Percentiles rank a stretch among this genome's conserved stretches.
Evolutionary conservation across 2,329 filamentous ascomycete species (phyloP).

Genomic region (Fusarium camptoceras): DNA sequence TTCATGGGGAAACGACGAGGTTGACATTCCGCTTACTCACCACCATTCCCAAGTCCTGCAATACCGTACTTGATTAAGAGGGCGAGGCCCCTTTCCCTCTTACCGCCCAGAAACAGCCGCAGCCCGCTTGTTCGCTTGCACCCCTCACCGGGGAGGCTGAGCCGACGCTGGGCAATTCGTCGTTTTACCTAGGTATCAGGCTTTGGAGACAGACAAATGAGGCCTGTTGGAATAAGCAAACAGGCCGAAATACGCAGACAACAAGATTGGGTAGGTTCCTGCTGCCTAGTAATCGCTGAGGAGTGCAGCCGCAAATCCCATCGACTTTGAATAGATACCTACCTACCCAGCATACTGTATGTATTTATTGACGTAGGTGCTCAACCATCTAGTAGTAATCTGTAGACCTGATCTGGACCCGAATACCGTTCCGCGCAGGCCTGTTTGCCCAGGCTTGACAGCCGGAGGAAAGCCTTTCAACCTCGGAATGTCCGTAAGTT

Average conservation of each 20-base stretch:
- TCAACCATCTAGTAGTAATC: neutral
- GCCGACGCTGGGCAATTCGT: slow-evolving; percentile 35
- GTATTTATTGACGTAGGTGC: neutral
- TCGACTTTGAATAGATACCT: neutral
- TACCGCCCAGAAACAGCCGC: slow-evolving; percentile 31
- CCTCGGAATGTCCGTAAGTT: slow-evolving; percentile 20
- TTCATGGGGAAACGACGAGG: slow-evolving; percentile 3
- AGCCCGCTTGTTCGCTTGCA: slow-evolving; percentile 30
- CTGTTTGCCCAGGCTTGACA: slow-evolving; percentile 10
- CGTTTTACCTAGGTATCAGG: slow-evolving; percentile 23
- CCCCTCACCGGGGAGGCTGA: slow-evolving; percentile 40
- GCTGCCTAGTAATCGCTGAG: neutral
- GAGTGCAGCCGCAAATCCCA: neutral
- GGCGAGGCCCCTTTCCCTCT: slow-evolving; percentile 20
- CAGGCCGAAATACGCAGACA: slow-evolving; percentile 22
- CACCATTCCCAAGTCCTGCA: neutral
- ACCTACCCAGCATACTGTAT: neutral
- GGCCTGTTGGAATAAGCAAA: slow-evolving; percentile 30
- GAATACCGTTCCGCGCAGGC: slow-evolving; percentile 1
- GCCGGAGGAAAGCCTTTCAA: neutral
- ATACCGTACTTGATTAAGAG: neutral
- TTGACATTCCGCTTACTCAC: slow-evolving; percentile 9
- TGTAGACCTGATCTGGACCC: neutral
- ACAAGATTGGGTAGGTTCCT: slow-evolving; percentile 20
- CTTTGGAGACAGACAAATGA: slow-evolving; percentile 27